A percentile compares a stretch with the other conserved stretches of the same genome.
phyloP scores from a whole-genome alignment of 106 monocot species.

The Apostasia shenzhenica region DNA sequence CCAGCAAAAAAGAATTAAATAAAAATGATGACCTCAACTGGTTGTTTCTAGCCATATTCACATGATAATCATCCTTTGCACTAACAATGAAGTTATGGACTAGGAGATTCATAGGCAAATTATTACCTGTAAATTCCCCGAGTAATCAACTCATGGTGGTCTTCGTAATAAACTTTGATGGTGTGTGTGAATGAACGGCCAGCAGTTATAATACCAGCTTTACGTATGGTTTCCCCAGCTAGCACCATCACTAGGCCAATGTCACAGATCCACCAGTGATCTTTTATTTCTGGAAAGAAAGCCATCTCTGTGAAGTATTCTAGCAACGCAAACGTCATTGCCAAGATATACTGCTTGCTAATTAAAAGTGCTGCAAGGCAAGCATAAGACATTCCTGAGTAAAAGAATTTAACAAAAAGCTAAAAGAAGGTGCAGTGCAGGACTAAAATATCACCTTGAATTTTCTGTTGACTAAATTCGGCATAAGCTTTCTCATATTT shows the following conservation, averaged over 20 bases:
- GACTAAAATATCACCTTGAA: neutral
- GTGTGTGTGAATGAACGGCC: slow-evolving; percentile 73
- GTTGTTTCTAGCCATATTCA: neutral
- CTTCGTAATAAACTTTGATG: slow-evolving; percentile 60
- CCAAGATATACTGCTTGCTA: slow-evolving; percentile 75
- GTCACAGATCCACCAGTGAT: slow-evolving; percentile 52
- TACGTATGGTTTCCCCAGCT: slow-evolving; percentile 69
- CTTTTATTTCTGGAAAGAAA: slow-evolving; percentile 63
- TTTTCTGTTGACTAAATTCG: neutral
- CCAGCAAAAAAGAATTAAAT: no score
- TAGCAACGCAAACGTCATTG: slow-evolving; percentile 74
- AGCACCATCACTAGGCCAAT: slow-evolving; percentile 67
- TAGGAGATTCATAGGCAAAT: neutral
- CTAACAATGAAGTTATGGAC: neutral
- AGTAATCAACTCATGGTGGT: slow-evolving; percentile 72
- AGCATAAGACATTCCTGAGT: neutral
- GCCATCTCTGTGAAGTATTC: slow-evolving; percentile 63
- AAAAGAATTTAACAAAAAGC: neutral
- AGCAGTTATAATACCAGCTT: slow-evolving; percentile 77
- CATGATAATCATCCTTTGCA: neutral
- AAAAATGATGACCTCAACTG: no score
- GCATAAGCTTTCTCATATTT: neutral
- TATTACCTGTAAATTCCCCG: slow-evolving; percentile 87
- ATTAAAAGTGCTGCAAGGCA: slow-evolving; percentile 74
- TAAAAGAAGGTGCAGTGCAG: neutral